These are phyloP conservation scores for Sugiyamaella valdiviana DNA, from an alignment of 805 yeast species.

Conservation along the genomic window DNA sequence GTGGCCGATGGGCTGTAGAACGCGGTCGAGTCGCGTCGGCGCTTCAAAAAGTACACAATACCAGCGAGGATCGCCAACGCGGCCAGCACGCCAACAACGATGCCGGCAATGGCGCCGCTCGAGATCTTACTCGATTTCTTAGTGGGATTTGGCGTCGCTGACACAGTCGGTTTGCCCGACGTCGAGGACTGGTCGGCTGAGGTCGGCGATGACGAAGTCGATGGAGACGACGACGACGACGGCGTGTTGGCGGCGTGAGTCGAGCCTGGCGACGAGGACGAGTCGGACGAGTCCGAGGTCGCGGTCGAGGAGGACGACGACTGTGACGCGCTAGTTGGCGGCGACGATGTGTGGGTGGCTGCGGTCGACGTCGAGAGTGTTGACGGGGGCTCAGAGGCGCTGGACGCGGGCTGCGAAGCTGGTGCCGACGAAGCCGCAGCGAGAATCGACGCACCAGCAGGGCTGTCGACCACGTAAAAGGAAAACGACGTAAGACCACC, in stretches of 20 bases:
- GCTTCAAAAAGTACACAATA: constrained; percentile 38
- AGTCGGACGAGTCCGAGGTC: constrained; percentile 14
- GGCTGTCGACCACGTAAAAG: constrained; percentile 24
- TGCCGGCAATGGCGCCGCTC: constrained; percentile 55
- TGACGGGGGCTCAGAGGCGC: too few species aligned
- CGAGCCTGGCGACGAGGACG: constrained; percentile 12
- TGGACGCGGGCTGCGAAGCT: constrained; percentile 23
- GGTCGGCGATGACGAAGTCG: constrained; percentile 14
- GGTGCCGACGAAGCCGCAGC: constrained; percentile 18
- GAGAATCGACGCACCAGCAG: constrained; percentile 13
- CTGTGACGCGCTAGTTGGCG: constrained; percentile 16
- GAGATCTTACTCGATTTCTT: constrained; percentile 25
- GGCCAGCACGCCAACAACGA: constrained; percentile 48
- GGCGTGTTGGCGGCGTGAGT: constrained; percentile 14
- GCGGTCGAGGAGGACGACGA: constrained; percentile 15
- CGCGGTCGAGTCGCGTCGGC: constrained; percentile 35
- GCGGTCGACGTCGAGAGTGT: constrained; percentile 19
- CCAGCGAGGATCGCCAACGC: constrained; percentile 40
- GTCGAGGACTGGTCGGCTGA: constrained; percentile 27
- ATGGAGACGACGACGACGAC: constrained; percentile 13
- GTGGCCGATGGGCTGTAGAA: constrained; percentile 36
- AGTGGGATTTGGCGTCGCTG: constrained; percentile 24
- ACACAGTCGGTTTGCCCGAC: constrained; percentile 24
- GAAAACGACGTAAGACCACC: constrained; percentile 47
- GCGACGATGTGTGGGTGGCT: constrained; percentile 22